These are phyloP conservation scores for Candida ovalis DNA, from an alignment of 805 yeast genomes.

Conservation along the genomic window DNA sequence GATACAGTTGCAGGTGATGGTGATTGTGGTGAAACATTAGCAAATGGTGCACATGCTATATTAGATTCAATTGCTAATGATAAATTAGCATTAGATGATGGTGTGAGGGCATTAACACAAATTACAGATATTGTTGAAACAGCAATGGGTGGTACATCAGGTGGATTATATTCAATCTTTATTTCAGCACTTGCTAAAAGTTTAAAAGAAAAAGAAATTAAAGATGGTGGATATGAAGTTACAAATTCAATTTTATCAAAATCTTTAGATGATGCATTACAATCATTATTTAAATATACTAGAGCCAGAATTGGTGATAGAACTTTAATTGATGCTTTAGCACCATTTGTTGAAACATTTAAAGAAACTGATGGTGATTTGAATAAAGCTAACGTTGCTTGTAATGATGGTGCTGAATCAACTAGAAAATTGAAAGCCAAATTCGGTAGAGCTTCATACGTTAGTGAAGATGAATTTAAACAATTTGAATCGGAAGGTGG, in stretches of 20 bases:
- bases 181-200: conserved; percentile 68
- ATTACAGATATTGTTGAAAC: conserved; percentile 79
- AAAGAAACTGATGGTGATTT: conserved; percentile 45
- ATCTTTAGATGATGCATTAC: conserved; percentile 58
- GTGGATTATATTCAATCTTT: conserved; percentile 85
- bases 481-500: conserved; percentile 54
- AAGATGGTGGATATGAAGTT: conserved; percentile 27
- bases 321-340: conserved; percentile 83
- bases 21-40: conserved; percentile 92
- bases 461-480: conserved; percentile 55
- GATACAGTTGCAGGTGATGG: conserved; percentile 96
- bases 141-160: conserved; percentile 97
- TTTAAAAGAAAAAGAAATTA: conserved; percentile 40
- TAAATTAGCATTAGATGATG: conserved; percentile 40
- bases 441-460: conserved; percentile 93
- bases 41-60: conserved; percentile 75
- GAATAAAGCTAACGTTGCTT: conserved; percentile 60
- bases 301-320: conserved; percentile 87
- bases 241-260: conserved; percentile 37
- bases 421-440: conserved; percentile 77
- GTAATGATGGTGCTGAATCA: conserved; percentile 68
- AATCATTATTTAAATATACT: conserved; percentile 78
- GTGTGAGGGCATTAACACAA: conserved; percentile 57
- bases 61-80: conserved; percentile 44
- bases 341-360: conserved; percentile 75